Conservation (phyloP, 1,139 yeast species). For the Scheffersomyces parashehatae region DNA sequence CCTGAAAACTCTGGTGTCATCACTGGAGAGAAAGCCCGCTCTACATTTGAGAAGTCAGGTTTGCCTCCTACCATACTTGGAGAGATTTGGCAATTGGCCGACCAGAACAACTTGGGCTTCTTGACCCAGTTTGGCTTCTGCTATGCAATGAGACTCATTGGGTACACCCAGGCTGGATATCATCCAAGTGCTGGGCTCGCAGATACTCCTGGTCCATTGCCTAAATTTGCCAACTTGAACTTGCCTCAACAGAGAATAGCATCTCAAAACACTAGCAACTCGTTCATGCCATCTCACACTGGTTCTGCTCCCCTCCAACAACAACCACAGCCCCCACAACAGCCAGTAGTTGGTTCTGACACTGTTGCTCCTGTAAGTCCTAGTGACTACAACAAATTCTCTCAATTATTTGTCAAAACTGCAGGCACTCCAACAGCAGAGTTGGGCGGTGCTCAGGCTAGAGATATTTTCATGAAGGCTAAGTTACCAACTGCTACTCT, state of each 20-base stretch:
- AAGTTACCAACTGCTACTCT: conserved; percentile 71
- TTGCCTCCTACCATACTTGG: conserved; percentile 78
- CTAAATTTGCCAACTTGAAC: conserved; percentile 47
- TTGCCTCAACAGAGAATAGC: conserved; percentile 20
- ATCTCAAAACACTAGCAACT: conserved; percentile 37
- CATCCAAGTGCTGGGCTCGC: conserved; percentile 51
- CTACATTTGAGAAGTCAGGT: conserved; percentile 83
- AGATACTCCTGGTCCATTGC: conserved; percentile 59
- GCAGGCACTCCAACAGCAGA: conserved; percentile 52
- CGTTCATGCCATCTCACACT: conserved; percentile 54
- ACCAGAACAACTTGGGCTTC: conserved; percentile 80
- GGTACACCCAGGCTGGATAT: conserved; percentile 80
- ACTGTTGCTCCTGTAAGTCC: conserved; percentile 61
- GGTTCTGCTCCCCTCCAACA: conserved; percentile 33
- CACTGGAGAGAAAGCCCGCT: conserved; percentile 88
- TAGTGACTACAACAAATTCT: conserved; percentile 68
- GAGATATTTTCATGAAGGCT: conserved; percentile 85
- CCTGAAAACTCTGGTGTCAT: conserved; percentile 77
- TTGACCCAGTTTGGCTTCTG: conserved; percentile 81
- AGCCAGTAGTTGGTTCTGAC: background rate
- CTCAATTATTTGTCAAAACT: conserved; percentile 72
- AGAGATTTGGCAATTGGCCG: conserved; percentile 93
- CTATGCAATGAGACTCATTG: conserved; percentile 84
- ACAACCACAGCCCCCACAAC: conserved; percentile 32
- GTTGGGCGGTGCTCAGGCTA: conserved; percentile 75